Percentiles rank a stretch among this genome's conserved stretches.
Evolutionary conservation across 2,329 filamentous ascomycete species (phyloP).

Genomic region (Periconia digitata): DNA sequence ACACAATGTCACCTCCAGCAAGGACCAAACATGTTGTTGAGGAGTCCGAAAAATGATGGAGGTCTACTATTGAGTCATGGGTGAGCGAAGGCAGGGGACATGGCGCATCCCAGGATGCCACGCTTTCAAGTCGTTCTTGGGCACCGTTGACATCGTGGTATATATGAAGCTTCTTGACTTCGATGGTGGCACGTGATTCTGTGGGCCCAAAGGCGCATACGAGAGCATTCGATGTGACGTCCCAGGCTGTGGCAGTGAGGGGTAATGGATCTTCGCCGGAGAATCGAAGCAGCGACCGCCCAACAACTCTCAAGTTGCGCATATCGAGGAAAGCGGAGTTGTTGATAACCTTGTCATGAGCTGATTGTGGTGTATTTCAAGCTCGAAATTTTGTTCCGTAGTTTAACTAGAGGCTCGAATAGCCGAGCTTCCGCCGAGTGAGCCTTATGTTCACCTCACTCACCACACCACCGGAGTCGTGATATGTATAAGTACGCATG

Average conservation of each 20-base stretch:
- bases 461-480: background rate
- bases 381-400: conserved; percentile 19
- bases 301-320: conserved; percentile 84
- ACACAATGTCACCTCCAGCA: conserved; percentile 85
- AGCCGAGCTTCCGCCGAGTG: conserved; percentile 28
- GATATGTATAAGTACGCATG: conserved; percentile 1
- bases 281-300: conserved; percentile 64
- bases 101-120: conserved; percentile 88
- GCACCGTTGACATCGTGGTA: conserved; percentile 47
- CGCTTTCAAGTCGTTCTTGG: conserved; percentile 44
- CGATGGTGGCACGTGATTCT: conserved; percentile 68
- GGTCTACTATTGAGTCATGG: conserved; percentile 72
- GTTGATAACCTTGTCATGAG: conserved; percentile 13
- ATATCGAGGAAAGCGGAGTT: conserved; percentile 51
- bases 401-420: conserved; percentile 4
- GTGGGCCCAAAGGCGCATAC: conserved; percentile 85
- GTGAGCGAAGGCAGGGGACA: conserved; percentile 74
- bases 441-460: conserved; percentile 6
- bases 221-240: conserved; percentile 73
- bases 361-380: conserved; percentile 13
- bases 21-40: conserved; percentile 78
- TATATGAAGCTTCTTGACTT: conserved; percentile 61
- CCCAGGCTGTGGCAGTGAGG: conserved; percentile 82
- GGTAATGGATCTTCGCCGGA: conserved; percentile 56
- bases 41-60: conserved; percentile 85